A percentile compares a stretch with the other conserved stretches of the same genome.
phyloP scores from a whole-genome alignment of 768 basidiomycete genomes.

The Dioszegia aurantiaca region DNA sequence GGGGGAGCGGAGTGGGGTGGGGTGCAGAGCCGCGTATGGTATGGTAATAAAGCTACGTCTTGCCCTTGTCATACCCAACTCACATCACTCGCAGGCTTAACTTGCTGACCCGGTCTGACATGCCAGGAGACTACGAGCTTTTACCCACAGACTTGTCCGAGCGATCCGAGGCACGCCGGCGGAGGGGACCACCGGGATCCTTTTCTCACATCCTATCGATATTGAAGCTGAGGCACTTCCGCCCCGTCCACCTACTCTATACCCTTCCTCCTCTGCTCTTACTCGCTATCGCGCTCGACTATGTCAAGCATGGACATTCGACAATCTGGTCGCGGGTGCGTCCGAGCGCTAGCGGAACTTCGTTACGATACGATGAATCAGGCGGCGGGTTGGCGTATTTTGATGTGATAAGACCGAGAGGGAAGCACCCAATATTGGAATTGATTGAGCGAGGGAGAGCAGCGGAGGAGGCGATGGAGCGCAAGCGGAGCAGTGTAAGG shows the following conservation, averaged over 20 bases:
- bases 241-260: slow-evolving; percentile 1
- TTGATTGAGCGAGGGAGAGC: slow-evolving; percentile 7
- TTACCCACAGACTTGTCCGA: slow-evolving; percentile 4
- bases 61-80: too few species aligned
- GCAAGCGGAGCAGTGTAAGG: not conserved
- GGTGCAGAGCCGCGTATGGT: too few species aligned
- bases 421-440: slow-evolving; percentile 10
- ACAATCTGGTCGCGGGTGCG: not conserved
- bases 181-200: too few species aligned
- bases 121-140: slow-evolving; percentile 10
- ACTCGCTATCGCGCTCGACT: slow-evolving; percentile 1
- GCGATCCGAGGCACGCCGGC: not conserved
- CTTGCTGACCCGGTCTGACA: not conserved
- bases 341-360: not conserved
- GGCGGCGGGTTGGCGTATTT: slow-evolving; percentile 4
- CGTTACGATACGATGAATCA: not conserved
- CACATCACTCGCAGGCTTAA: too few species aligned
- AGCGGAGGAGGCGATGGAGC: not conserved
- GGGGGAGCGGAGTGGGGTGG: too few species aligned
- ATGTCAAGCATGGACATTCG: not conserved
- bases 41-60: too few species aligned
- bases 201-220: not conserved
- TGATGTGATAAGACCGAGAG: not conserved
- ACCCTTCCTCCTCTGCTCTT: not conserved
- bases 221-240: not conserved